Conservation (phyloP, 2,329 filamentous ascomycete genomes). For the Simplicillium sp. region DNA sequence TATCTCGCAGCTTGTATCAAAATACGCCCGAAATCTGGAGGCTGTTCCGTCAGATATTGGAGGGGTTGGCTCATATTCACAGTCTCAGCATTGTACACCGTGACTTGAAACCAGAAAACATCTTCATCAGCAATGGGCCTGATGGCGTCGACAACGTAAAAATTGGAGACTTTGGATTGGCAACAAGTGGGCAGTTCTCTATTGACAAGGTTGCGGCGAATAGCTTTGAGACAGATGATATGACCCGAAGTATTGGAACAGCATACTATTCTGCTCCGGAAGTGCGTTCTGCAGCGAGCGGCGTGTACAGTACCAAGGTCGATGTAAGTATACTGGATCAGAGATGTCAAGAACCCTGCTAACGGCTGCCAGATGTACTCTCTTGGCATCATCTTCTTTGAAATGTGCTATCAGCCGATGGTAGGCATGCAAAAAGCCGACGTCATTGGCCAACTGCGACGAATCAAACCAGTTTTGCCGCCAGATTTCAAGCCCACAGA, state of each 20-base stretch:
- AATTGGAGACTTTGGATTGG: conserved; percentile 93
- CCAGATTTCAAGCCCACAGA: conserved; percentile 59
- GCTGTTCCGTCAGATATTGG: conserved; percentile 81
- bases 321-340: conserved; percentile 50
- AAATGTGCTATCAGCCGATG: conserved; percentile 75
- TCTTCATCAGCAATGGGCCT: conserved; percentile 65
- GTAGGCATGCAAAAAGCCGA: conserved; percentile 57
- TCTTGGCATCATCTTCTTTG: conserved; percentile 93
- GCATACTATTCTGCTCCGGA: conserved; percentile 91
- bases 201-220: conserved; percentile 41
- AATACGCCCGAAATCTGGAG: conserved; percentile 78
- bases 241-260: conserved; percentile 66
- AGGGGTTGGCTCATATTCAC: conserved; percentile 86
- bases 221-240: conserved; percentile 43
- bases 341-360: conserved; percentile 5
- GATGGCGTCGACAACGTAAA: conserved; percentile 84
- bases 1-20: conserved; percentile 64
- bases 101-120: conserved; percentile 93
- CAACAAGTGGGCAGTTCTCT: conserved; percentile 75
- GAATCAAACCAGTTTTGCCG: conserved; percentile 60
- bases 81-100: conserved; percentile 86
- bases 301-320: conserved; percentile 84
- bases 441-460: conserved; percentile 59
- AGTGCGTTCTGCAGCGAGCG: conserved; percentile 63
- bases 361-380: conserved; percentile 70